These are phyloP conservation scores for Glonium stellatum DNA, from an alignment of 495 filamentous ascomycete genomes.

Conservation along the genomic window DNA sequence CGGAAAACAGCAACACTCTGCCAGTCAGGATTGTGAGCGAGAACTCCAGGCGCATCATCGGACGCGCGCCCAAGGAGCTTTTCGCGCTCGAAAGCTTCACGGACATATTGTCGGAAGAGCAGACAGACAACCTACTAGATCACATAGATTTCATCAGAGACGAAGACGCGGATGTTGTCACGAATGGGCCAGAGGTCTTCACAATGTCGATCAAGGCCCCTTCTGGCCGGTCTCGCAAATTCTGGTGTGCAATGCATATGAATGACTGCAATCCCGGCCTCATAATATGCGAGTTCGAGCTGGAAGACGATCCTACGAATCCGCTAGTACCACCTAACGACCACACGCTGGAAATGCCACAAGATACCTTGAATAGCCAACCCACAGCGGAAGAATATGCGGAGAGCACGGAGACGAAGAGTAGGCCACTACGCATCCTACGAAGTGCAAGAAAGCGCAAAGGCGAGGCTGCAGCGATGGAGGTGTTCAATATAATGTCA, in stretches of 20 bases:
- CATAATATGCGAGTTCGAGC: constrained; percentile 86
- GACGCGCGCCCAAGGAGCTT: constrained; percentile 69
- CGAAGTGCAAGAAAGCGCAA: constrained; percentile 68
- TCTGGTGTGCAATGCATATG: constrained; percentile 88
- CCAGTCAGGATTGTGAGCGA: constrained; percentile 77
- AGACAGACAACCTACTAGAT: constrained; percentile 73
- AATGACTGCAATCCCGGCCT: constrained; percentile 57
- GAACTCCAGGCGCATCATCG: constrained; percentile 70
- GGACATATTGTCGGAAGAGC: constrained; percentile 74
- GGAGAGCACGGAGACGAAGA: constrained; percentile 65
- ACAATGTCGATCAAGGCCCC: constrained; percentile 60
- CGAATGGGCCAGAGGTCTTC: constrained; percentile 84
- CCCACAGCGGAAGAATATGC: constrained; percentile 66
- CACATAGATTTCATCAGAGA: constrained; percentile 83
- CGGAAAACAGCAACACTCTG: constrained; percentile 58
- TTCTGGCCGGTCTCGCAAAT: constrained; percentile 48
- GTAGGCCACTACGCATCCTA: constrained; percentile 71
- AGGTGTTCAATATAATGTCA: constrained; percentile 86
- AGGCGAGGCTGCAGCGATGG: constrained; percentile 86
- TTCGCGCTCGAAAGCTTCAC: constrained; percentile 70
- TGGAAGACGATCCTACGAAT: constrained; percentile 70
- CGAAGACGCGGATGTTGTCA: constrained; percentile 61
- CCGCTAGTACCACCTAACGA: constrained; percentile 59
- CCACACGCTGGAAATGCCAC: constrained; percentile 50
- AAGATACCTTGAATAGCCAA: constrained; percentile 64